Base-by-base conservation (phyloP, 2,329 filamentous ascomycete species). In the Ophiostoma novo-ulmi region DNA sequence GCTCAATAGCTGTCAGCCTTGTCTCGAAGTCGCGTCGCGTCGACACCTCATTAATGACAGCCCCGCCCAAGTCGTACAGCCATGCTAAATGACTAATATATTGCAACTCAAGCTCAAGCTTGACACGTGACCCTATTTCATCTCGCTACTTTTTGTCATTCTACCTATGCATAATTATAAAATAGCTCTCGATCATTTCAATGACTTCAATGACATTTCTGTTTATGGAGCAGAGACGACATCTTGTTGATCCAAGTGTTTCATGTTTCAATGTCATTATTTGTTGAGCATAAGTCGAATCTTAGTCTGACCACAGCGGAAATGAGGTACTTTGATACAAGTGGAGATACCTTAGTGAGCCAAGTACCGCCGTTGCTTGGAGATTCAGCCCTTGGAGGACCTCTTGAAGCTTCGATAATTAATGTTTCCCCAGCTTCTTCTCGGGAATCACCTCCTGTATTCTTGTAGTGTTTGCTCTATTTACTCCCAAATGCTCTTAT, bases 1-100 rank as follows among this genome's bases (percentile, higher is more conserved):
- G 8, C 52, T 58, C 52, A 26, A 17, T 63, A 26, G 22, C 58
- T 35, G 26, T 58, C 58, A 63, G 58, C 58, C 58, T 63, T 63
- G 58, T 35, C 26, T 63, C 58, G 5, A 63, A 35, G 58, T 35
- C 58, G 58, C 58, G 58, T 63, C 58, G 58, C 58, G 58, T 63
- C 58, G 26, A 35, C 58, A 63, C 26, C 52, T 31, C 58, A 26
- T 63, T 63, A 35, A 63, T 58, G n/a, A n/a, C 10, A 44, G 52
- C 52, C 52, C 52, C 52, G 52, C 52, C 20, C 10, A 3, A 58
- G 22, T 58, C 17, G 17, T 26, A 58, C 44, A 48, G 44, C 44
- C 31, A 26, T 58, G 52, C 7, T 4, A 58, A 35, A 63, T 63
- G 58, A 63, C 58, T 63, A 63, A 63, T 35, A 63, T 5, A 17